Evolutionary conservation across 2,329 filamentous ascomycete genomes (phyloP), one percentile per base, ranked within the genome.

Genomic region (Sporothrix schenckii): DNA sequence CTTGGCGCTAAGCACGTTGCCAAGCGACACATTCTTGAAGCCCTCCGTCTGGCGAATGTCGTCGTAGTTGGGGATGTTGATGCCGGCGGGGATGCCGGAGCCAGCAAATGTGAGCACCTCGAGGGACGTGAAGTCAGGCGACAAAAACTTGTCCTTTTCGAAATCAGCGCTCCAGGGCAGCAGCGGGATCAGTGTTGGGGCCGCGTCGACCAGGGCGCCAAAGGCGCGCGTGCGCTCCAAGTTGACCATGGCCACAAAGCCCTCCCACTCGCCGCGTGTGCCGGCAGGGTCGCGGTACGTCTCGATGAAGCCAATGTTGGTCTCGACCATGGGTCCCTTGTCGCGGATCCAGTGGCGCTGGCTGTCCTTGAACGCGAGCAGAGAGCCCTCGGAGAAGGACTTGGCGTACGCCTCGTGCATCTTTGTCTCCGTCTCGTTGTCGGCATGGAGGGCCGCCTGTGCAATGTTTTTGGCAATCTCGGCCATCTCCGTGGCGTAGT

Each of bases 91-190:
- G 69, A 91, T 91, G 70, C 87, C 90, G 71, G 84, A 89, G 67
- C 84, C 87, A 78, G 87, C 86, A 75, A 97, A 97, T 0, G 91
- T 93, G 72, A 97, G 81, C 2, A 97, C 93, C 79, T 99, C 95
- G 1, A 98, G 85, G 11, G 92, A 95, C 0, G 95, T 98, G 78
- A 99, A 99, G 79, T 99, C 95, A 0, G 95, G 95, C 68, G 92
- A 94, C 49, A 97, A 81, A 80, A 99, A 99, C 77, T 91, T 93
- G 83, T 97, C 94, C 81, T 98, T 98, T 79, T 99, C 95, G 74
- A 98, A 99, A 0, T 92, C 91, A 61, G 87, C 86, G 49, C 85
- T 83, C 95, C 95, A 99, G 0, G 95, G 95, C 16, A 99, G 83
- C 73, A 96, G 88, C 7, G 93, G 92, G 67, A 99, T 97, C 78